Conservation (phyloP, 805 yeast species). For the Torulaspora franciscae region DNA sequence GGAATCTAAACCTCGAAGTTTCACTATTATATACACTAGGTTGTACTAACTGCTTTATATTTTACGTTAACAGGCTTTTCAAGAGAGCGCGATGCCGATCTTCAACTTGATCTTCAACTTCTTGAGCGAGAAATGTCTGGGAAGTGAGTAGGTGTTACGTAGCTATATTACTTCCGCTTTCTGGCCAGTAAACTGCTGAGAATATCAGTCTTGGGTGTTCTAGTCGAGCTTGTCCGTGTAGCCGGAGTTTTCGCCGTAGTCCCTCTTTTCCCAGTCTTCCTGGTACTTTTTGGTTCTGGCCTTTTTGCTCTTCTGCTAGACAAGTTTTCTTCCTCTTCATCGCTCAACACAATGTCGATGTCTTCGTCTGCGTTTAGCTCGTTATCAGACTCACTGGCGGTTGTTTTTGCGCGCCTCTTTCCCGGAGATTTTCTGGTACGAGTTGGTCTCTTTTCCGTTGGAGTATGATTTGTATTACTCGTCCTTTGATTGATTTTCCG, state of each 20-base stretch:
- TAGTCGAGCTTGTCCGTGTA: slow-evolving; percentile 10
- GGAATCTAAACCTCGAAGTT: neutral
- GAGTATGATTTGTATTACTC: no score
- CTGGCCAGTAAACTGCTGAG: slow-evolving; percentile 28
- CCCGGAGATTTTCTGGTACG: slow-evolving; percentile 2
- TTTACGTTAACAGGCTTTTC: neutral
- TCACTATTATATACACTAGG: neutral
- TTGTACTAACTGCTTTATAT: neutral
- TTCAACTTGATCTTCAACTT: neutral
- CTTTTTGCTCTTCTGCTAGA: neutral
- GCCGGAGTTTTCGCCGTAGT: neutral
- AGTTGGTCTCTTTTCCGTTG: neutral
- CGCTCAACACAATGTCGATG: slow-evolving; percentile 15
- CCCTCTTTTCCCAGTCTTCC: neutral
- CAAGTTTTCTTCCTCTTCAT: slow-evolving; percentile 12
- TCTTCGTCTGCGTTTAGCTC: slow-evolving; percentile 8
- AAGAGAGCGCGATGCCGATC: neutral
- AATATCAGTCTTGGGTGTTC: slow-evolving; percentile 33
- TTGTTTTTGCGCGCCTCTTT: neutral
- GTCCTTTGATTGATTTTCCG: neutral
- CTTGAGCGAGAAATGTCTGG: no score
- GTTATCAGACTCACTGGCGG: slow-evolving; percentile 12
- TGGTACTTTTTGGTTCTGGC: neutral
- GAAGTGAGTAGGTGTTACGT: neutral
- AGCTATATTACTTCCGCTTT: slow-evolving; percentile 19